These are phyloP conservation scores for Cercospora citrullina DNA, from an alignment of 2,329 filamentous ascomycete species.

Conservation along the genomic window DNA sequence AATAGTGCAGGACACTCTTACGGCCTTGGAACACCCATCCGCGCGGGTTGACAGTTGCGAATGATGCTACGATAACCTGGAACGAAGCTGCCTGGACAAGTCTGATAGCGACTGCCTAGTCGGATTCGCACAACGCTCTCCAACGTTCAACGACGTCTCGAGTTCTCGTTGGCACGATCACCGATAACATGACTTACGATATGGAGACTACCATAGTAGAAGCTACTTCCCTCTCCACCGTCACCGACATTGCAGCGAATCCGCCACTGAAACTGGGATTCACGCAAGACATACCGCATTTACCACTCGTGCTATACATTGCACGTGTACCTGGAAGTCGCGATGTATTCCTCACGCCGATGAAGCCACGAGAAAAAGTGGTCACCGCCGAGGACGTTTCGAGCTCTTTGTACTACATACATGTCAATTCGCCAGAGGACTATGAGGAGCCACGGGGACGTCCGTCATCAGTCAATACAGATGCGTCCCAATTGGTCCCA, in stretches of 20 bases:
- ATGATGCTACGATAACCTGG: conserved; percentile 3
- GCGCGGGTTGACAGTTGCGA: not conserved
- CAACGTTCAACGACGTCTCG: not conserved
- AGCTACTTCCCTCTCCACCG: conserved; percentile 76
- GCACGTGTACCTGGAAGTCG: conserved; percentile 86
- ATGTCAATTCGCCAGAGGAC: conserved; percentile 65
- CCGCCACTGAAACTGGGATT: conserved; percentile 83
- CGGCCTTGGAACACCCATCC: not conserved
- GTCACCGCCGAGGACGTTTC: conserved; percentile 85
- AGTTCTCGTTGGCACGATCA: not conserved
- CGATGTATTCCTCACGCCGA: conserved; percentile 89
- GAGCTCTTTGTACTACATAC: conserved; percentile 87
- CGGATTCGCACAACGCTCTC: not conserved
- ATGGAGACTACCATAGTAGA: conserved; percentile 55
- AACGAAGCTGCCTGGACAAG: conserved; percentile 8
- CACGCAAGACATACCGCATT: conserved; percentile 65
- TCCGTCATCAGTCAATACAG: conserved; percentile 26
- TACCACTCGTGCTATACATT: conserved; percentile 83
- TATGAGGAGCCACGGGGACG: conserved; percentile 47
- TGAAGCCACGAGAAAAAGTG: conserved; percentile 84
- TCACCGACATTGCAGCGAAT: conserved; percentile 80
- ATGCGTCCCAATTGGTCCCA: conserved; percentile 27
- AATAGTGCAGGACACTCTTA: not conserved
- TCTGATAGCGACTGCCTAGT: conserved; percentile 16
- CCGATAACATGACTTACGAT: conserved; percentile 30